phyloP scores from a whole-genome alignment of 2,329 filamentous ascomycete species.

The Colletotrichum musae region DNA sequence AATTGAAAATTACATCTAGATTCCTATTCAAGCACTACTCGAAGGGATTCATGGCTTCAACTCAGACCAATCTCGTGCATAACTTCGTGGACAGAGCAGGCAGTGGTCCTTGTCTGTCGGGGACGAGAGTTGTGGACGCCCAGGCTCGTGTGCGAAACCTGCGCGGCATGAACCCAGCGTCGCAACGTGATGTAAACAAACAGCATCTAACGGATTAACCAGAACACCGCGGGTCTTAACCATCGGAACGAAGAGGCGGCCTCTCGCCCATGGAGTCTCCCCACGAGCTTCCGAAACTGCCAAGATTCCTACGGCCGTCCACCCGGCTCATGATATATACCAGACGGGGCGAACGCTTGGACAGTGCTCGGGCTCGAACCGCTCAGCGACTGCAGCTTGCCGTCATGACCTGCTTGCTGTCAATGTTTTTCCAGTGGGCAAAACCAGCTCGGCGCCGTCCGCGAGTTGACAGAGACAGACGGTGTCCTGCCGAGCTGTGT shows the following conservation, averaged over 20 bases:
- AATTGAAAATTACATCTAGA: too few species aligned
- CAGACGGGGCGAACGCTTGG: constrained; percentile 25
- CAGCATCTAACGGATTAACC: too few species aligned
- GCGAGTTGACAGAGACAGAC: constrained; percentile 1
- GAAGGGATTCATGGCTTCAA: not conserved
- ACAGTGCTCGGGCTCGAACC: constrained; percentile 28
- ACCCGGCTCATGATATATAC: not conserved
- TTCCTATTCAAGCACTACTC: not conserved
- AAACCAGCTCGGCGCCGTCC: constrained; percentile 18
- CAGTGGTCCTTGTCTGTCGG: not conserved
- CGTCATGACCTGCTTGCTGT: not conserved
- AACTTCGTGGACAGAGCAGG: not conserved
- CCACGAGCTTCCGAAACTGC: constrained; percentile 9
- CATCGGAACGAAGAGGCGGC: not conserved
- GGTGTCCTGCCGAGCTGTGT: constrained; percentile 6
- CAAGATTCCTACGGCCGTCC: not conserved
- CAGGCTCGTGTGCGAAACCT: constrained; percentile 2
- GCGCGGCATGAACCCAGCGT: not conserved
- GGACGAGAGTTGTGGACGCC: not conserved
- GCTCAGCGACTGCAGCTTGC: constrained; percentile 9
- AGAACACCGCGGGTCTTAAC: too few species aligned
- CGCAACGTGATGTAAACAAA: not conserved
- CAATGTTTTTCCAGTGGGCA: not conserved
- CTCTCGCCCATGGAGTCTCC: not conserved
- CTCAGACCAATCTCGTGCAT: not conserved